phyloP scores from a whole-genome alignment of 441 rosid genomes.

The Erodium chrysanthum region DNA sequence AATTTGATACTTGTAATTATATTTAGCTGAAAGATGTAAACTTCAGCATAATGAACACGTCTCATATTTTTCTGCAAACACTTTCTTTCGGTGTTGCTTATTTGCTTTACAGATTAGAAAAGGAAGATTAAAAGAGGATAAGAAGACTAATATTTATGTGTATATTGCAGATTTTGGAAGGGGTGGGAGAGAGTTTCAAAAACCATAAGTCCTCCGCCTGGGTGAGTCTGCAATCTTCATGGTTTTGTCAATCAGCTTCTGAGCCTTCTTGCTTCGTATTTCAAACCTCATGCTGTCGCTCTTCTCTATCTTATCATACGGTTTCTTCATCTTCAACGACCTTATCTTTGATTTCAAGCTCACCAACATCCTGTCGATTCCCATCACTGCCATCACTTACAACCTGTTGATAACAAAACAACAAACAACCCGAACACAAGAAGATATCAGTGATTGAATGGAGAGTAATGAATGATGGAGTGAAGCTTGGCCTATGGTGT shows the following conservation, averaged over 20 bases:
- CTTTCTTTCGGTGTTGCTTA: no score
- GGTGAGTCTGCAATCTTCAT: constrained; percentile 80
- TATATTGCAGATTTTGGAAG: no score
- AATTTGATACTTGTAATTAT: background rate
- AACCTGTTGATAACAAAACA: no score
- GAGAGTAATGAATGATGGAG: no score
- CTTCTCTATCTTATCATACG: constrained; percentile 78
- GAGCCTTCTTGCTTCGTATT: constrained; percentile 72
- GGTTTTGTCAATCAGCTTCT: constrained; percentile 58
- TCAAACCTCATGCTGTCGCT: constrained; percentile 89
- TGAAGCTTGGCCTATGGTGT: no score
- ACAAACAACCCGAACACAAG: no score
- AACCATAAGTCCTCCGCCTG: constrained; percentile 34
- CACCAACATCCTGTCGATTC: constrained; percentile 45
- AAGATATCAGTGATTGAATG: no score
- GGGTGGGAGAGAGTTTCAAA: constrained; percentile 18
- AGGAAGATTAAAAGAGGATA: background rate
- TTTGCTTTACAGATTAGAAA: background rate
- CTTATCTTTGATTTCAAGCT: constrained; percentile 60
- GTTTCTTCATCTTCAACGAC: constrained; percentile 48
- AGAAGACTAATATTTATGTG: background rate
- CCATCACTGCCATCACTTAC: constrained; percentile 33
- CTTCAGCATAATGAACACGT: background rate
- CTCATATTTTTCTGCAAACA: background rate
- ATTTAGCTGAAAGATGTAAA: background rate